Base-by-base conservation (phyloP, 2,329 filamentous ascomycete genomes). In the Pseudocercospora fijiensis region DNA sequence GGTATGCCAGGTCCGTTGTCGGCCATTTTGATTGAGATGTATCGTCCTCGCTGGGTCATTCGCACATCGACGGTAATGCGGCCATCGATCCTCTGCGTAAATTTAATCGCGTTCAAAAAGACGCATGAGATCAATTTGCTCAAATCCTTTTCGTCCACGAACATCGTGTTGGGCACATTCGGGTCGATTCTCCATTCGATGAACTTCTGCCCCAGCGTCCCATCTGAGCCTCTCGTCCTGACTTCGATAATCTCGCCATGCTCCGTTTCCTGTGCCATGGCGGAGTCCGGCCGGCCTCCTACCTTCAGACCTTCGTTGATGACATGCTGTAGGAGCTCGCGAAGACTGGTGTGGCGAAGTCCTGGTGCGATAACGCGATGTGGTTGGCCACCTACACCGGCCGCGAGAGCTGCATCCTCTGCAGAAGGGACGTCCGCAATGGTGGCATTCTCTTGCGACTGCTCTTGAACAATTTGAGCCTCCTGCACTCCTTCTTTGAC, bases 1-100 rank as follows among this genome's bases (percentile, higher is more conserved):
- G 87, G 86, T 52, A 91, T 91, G 3, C 88, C 88, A 56, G 85
- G 84, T 7, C 88, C 88, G 18, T 87, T 89, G 74, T 91, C 88
- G 16, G 80, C 79, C 61, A 90, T 82, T 65, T 81, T 84, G 71
- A 90, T 85, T 51, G 86, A 78, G 47, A 90, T 80, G 71, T 85
- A 84, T 33, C 83, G 81, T 4, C 76, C 72, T 16, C 68, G 64
- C 24, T 70, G 62, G 59, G 82, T 84, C 47, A 87, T 78, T 5
- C 79, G 81, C 3, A 83, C 85, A 53, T 76, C 76, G 11, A 90
- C 77, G 1, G 77, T 82, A 61, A 91, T 88, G 11, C 77, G 79
- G 6, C 88, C 88, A 60, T 82, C 80, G 3, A 57, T 63, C 57
- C 69, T 67, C 62, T 89, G 86, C 0, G 88, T 90, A 71, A 90